A percentile compares a stretch with the other conserved stretches of the same genome.
These are phyloP conservation scores for Barbarea vulgaris DNA, from an alignment of 345 rosid species.

Conservation along the genomic window DNA sequence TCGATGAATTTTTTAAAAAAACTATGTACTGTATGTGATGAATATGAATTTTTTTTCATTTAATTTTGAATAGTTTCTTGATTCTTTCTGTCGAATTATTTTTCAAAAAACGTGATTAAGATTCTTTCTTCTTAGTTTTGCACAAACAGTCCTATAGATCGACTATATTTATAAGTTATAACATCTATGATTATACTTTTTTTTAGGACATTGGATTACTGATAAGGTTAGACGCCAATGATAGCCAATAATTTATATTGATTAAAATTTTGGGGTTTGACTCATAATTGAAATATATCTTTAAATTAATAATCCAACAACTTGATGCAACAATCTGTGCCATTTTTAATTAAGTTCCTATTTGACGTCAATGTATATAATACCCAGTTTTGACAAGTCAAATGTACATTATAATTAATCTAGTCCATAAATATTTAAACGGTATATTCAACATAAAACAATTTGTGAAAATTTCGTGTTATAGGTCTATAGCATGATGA, in stretches of 20 bases:
- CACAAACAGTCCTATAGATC: no score
- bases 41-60: not conserved
- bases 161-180: not conserved
- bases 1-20: not conserved
- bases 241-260: not conserved
- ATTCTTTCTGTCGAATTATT: not conserved
- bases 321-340: not conserved
- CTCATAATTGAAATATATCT: not conserved
- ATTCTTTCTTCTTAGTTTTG: no score
- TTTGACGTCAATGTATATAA: slow-evolving; percentile 7
- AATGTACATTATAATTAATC: not conserved
- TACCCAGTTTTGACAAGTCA: slow-evolving; percentile 24
- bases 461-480: not conserved
- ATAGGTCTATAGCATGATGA: slow-evolving; percentile 35
- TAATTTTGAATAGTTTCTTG: not conserved
- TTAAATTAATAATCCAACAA: not conserved
- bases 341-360: not conserved
- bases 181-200: not conserved
- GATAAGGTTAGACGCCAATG: slow-evolving; percentile 14
- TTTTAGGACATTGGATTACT: not conserved
- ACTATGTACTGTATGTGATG: not conserved
- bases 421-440: slow-evolving; percentile 5
- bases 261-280: not conserved
- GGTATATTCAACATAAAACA: not conserved
- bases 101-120: not conserved